Base-by-base conservation (phyloP, 345 rosid species). In the Noccaea caerulescens region DNA sequence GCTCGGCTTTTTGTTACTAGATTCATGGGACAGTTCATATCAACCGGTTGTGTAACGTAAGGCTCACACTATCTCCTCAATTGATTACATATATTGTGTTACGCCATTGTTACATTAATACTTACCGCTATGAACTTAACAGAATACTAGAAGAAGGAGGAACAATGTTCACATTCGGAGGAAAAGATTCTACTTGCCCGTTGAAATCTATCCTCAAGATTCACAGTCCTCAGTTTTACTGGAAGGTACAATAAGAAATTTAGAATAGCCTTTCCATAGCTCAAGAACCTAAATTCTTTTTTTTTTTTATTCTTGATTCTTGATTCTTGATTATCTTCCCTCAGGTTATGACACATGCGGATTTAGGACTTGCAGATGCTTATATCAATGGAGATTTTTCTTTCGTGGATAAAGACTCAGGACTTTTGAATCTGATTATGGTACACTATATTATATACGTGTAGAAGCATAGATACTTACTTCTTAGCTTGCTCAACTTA, bases 81-180 rank as follows among this genome's bases (percentile, higher is more conserved):
- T 67, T 62, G 34, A 7, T n/a, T 2, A n/a, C 3, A 14, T 20
- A n/a, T 4, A 14, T 13, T 33, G 7, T 37, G 7, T 33, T 45
- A 14, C 1, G 0, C 13, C 14, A 13, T 18, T 4, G 10, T 57
- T 30, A 58, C 23, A 34, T 50, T 13, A 7, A 13, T 58, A 58
- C 47, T 42, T 66, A 34, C 8, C 1, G 7, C 52, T 13, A 42
- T 57, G 30, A 23, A 33, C 8, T 66, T 13, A 66, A 45, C 75
- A 93, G 98, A 34, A 68, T 91, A 61, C 56, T 91, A 67, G 97
- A 91, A 84, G 94, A 89, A 80, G 97, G 97, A 54, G 98, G 98
- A 66, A 86, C 94, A 10, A 82, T 83, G 68, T 91, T 84, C 72
- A 80, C 82, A 3, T 93, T 89, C n/a, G 87, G 82, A 13, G 96